phyloP scores from a whole-genome alignment of 2,329 filamentous ascomycete species.

The Aspergillus bombycis region DNA sequence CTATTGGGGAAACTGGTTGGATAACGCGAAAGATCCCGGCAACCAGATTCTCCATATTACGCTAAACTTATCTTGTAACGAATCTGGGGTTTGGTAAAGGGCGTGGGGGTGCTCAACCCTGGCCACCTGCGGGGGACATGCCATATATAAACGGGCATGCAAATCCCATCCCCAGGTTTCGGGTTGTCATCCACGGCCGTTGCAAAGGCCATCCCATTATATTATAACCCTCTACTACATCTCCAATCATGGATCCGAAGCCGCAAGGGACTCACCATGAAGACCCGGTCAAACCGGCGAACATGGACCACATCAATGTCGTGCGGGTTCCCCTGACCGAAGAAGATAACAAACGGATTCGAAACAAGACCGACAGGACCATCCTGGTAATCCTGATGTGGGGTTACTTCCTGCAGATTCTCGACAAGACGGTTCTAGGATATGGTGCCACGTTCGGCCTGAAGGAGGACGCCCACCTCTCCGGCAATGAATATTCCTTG shows the following conservation, averaged over 20 bases:
- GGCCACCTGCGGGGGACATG: background rate
- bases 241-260: slow-evolving; percentile 8
- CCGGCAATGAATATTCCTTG: slow-evolving; percentile 59
- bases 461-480: slow-evolving; percentile 53
- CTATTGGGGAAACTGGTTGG: background rate
- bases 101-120: background rate
- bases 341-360: slow-evolving; percentile 56
- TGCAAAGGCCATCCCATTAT: background rate
- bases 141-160: background rate
- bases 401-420: slow-evolving; percentile 54
- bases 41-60: background rate
- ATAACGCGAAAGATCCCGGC: background rate
- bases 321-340: slow-evolving; percentile 35
- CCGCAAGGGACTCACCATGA: slow-evolving; percentile 24
- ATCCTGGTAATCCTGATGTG: slow-evolving; percentile 56
- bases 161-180: background rate
- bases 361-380: slow-evolving; percentile 62
- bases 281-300: slow-evolving; percentile 16
- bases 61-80: background rate
- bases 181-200: background rate
- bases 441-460: slow-evolving; percentile 62
- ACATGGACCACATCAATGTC: slow-evolving; percentile 19
- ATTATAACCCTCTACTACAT: too few species aligned
- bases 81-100: background rate
- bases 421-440: slow-evolving; percentile 63